Conservation (phyloP, 176 grass and related monocot genomes). For the barley (Hordeum vulgare) region DNA sequence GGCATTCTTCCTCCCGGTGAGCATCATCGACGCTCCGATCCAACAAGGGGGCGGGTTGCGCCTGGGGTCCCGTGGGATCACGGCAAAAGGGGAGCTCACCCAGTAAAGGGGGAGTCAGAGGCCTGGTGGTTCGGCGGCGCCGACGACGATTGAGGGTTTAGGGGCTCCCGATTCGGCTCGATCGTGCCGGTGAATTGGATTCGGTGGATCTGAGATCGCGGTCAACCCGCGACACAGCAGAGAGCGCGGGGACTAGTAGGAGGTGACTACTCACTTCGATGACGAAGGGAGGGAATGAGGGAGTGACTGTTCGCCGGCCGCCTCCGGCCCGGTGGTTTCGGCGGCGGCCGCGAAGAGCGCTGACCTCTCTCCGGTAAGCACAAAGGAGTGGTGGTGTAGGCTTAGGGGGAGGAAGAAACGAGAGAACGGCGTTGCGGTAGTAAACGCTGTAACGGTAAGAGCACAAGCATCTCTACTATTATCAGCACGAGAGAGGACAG, state of each 20-base stretch:
- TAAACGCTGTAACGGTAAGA: not conserved
- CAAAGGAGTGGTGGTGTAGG: not conserved
- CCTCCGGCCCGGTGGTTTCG: not conserved
- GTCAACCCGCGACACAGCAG: not conserved
- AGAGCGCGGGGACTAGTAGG: not conserved
- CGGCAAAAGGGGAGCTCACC: not conserved
- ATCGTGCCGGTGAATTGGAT: not conserved
- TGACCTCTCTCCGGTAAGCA: not conserved
- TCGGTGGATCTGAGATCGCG: constrained; percentile 30
- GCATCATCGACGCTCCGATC: constrained; percentile 22
- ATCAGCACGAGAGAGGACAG: no score
- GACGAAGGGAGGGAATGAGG: not conserved
- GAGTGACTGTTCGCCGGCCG: not conserved
- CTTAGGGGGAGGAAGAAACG: not conserved
- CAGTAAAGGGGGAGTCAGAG: not conserved
- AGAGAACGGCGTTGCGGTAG: not conserved
- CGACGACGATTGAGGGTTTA: not conserved
- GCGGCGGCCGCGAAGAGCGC: not conserved
- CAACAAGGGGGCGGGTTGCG: not conserved
- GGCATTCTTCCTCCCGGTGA: constrained; percentile 46
- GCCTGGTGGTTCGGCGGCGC: not conserved
- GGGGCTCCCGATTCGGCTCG: not conserved
- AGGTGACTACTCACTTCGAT: not conserved
- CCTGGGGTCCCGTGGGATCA: not conserved
- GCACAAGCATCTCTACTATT: no score